phyloP scores from a whole-genome alignment of 345 rosid species.

The Angophora floribunda region DNA sequence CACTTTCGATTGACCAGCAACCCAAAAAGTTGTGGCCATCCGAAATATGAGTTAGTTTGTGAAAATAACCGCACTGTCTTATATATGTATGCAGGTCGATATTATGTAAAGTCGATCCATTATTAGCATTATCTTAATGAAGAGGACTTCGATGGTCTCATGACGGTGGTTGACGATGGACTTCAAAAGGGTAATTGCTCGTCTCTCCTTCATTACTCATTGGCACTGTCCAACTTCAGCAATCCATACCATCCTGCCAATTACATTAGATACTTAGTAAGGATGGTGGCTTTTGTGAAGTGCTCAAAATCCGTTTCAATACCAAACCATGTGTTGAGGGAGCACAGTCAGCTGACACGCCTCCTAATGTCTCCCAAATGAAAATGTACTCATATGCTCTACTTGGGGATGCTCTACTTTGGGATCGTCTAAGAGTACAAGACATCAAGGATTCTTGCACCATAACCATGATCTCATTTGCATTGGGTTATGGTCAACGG shows the following conservation, averaged over 20 bases:
- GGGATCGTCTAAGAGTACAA: neutral
- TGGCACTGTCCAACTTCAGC: neutral
- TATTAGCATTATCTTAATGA: fast-evolving
- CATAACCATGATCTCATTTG: neutral
- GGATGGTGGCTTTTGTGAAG: fast-evolving
- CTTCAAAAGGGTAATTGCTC: neutral
- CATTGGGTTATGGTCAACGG: neutral
- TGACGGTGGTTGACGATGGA: neutral
- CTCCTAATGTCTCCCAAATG: neutral
- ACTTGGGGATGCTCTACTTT: too few relatives aligned
- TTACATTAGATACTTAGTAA: too few relatives aligned
- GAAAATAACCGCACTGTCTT: neutral
- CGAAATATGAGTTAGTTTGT: too few relatives aligned
- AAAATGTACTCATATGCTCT: neutral
- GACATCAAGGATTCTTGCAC: neutral
- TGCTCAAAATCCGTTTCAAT: neutral
- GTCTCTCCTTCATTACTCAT: neutral
- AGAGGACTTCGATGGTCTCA: fast-evolving
- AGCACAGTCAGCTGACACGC: neutral
- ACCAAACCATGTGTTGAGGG: neutral
- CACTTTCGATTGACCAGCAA: neutral
- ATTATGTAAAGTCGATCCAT: neutral
- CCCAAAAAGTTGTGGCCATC: neutral
- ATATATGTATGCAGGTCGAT: neutral
- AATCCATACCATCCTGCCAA: neutral